phyloP scores from a whole-genome alignment of 2,329 filamentous ascomycete genomes.

The Alternaria triticina region DNA sequence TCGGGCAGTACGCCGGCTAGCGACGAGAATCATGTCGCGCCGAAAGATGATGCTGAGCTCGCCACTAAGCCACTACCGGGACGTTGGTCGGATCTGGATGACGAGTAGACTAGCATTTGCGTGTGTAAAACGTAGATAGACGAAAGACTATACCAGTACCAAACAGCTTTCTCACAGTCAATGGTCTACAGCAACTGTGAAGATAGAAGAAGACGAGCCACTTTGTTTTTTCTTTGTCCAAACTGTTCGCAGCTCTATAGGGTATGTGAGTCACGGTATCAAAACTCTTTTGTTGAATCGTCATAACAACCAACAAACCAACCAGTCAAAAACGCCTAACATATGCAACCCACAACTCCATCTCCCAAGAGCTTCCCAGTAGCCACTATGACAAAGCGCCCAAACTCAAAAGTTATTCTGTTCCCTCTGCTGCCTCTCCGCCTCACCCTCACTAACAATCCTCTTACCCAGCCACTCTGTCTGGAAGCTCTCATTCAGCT shows the following conservation, averaged over 20 bases:
- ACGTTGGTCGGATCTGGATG: constrained; percentile 27
- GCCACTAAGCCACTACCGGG: constrained; percentile 8
- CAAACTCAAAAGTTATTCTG: constrained; percentile 33
- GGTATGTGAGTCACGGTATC: neutral
- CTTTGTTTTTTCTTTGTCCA: neutral
- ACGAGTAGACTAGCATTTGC: neutral
- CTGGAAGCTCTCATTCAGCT: constrained; percentile 85
- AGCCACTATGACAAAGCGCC: neutral
- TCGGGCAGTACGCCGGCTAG: neutral
- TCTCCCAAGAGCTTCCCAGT: neutral
- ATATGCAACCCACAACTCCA: neutral
- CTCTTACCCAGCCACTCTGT: constrained; percentile 66
- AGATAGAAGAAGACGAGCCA: neutral
- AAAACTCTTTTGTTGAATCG: neutral
- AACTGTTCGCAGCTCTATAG: neutral
- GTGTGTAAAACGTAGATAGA: neutral
- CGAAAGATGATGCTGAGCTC: constrained; percentile 7
- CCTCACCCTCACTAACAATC: constrained; percentile 45
- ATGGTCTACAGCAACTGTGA: neutral
- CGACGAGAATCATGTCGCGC: neutral
- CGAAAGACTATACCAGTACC: neutral
- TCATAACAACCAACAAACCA: neutral
- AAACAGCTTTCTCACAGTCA: neutral
- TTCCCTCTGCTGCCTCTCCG: constrained; percentile 40
- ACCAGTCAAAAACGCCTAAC: neutral